Conservation (phyloP, 164 flowering plant species). For the Santalum album region DNA sequence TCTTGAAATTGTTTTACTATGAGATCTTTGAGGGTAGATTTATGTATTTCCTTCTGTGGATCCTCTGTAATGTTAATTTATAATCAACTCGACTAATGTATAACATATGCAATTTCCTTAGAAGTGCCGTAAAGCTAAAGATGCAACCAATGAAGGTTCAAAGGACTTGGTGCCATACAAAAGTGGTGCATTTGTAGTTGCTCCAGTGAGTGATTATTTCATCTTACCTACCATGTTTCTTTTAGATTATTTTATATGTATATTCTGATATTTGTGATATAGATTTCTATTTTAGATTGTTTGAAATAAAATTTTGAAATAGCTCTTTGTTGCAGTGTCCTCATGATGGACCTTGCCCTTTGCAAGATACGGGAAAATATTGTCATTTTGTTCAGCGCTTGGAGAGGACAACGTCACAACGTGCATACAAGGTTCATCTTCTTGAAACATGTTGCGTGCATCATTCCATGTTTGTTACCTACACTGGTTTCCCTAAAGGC, state of each 20-base stretch:
- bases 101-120: conserved; percentile 13
- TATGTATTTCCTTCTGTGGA: not conserved
- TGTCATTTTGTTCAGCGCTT: conserved; percentile 99
- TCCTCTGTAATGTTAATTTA: not conserved
- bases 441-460: not conserved
- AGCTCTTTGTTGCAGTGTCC: conserved; percentile 57
- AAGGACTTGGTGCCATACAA: conserved; percentile 33
- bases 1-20: not conserved
- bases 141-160: conserved; percentile 19
- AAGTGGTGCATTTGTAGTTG: conserved; percentile 78
- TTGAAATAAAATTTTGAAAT: conserved; percentile 1
- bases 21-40: not conserved
- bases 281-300: not conserved
- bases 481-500: too few relatives aligned
- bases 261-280: not conserved
- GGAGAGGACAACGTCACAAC: conserved; percentile 88
- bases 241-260: not conserved
- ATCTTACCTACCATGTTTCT: too few relatives aligned
- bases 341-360: conserved; percentile 92
- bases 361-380: conserved; percentile 68
- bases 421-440: conserved; percentile 68
- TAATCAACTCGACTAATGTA: not conserved
- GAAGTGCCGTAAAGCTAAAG: conserved; percentile 57
- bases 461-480: too few relatives aligned
- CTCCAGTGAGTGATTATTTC: conserved; percentile 74